These are phyloP conservation scores for Crithidia expoeki DNA, from an alignment of 208 protist genomes.

Conservation along the genomic window DNA sequence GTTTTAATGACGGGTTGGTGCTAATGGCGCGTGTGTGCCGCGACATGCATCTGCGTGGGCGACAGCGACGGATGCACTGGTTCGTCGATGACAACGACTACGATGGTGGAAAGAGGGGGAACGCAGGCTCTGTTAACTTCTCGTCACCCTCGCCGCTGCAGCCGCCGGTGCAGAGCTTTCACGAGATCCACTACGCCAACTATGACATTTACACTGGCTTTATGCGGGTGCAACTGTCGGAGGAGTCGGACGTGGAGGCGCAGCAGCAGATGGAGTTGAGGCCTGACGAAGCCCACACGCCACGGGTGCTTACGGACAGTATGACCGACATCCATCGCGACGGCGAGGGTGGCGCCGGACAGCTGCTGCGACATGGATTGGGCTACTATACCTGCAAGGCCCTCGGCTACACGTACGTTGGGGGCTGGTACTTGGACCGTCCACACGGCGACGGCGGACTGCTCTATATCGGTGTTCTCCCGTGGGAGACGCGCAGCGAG, in stretches of 20 bases:
- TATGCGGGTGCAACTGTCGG: neutral
- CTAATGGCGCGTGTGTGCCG: constrained; percentile 15
- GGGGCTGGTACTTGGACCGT: constrained; percentile 4
- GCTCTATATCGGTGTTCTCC: neutral
- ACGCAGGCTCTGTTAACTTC: neutral
- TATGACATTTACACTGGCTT: constrained; percentile 19
- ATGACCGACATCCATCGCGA: constrained; percentile 18
- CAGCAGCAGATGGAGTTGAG: neutral
- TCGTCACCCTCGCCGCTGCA: too few species aligned
- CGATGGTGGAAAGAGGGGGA: neutral
- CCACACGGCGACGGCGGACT: constrained; percentile 11
- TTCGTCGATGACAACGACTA: constrained; percentile 3
- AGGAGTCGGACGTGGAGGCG: neutral
- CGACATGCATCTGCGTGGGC: constrained; percentile 8
- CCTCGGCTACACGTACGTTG: constrained; percentile 17
- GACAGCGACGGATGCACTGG: constrained; percentile 8
- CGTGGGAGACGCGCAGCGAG: constrained; percentile 4
- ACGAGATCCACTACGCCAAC: constrained; percentile 17
- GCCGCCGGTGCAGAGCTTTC: neutral
- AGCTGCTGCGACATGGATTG: constrained; percentile 12
- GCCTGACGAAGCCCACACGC: constrained; percentile 3
- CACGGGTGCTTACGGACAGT: neutral
- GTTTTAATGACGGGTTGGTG: constrained; percentile 13
- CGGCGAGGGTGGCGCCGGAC: constrained; percentile 1
- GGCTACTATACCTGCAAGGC: constrained; percentile 8